These are phyloP conservation scores for Acmispon strigosus DNA, from an alignment of 306 rosid genomes.

Conservation along the genomic window DNA sequence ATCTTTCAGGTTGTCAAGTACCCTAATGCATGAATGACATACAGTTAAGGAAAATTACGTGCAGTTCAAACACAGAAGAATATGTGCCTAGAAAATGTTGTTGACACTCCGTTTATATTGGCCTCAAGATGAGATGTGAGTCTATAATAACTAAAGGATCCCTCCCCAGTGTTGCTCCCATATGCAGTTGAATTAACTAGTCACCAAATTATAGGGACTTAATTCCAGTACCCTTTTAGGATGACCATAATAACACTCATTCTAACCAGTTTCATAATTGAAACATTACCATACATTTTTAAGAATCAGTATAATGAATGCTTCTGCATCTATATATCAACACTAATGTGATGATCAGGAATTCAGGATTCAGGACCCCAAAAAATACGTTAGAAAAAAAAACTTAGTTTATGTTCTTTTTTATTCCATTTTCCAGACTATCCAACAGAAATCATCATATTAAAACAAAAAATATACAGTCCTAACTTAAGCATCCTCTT, in stretches of 20 bases:
- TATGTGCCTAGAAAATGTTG: slow-evolving; percentile 1
- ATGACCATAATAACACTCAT: background rate
- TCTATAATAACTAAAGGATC: background rate
- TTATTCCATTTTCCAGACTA: background rate
- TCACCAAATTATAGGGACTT: background rate
- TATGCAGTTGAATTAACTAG: background rate
- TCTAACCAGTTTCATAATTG: background rate
- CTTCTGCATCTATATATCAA: background rate
- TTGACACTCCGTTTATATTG: background rate
- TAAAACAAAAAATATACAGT: background rate
- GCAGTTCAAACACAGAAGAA: slow-evolving; percentile 14
- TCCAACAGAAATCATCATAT: no score
- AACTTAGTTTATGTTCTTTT: background rate
- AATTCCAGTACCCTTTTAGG: background rate
- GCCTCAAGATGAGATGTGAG: background rate
- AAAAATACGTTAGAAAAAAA: background rate
- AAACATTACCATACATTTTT: background rate
- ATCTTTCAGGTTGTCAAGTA: slow-evolving; percentile 89
- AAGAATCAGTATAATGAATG: background rate
- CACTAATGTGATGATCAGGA: background rate
- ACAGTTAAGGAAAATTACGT: background rate
- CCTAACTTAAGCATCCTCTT: background rate
- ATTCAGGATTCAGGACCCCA: background rate
- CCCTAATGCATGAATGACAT: slow-evolving; percentile 42
- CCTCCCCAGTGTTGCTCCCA: background rate